phyloP scores from a whole-genome alignment of 371 early-diverging fungal species.

The Mucor plumbeus region DNA sequence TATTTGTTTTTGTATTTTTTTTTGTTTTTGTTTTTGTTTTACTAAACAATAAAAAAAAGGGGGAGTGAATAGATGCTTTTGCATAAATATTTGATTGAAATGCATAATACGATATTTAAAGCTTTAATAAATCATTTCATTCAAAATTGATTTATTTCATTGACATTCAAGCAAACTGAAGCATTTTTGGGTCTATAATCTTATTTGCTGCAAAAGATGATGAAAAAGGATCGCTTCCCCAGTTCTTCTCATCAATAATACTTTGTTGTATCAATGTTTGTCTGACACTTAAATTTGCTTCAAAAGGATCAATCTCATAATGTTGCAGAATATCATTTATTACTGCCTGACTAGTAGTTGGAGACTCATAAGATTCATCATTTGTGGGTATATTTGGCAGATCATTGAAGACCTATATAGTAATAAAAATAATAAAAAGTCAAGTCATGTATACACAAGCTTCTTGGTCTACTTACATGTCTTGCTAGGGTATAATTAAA shows the following conservation, averaged over 20 bases:
- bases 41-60: too few species aligned
- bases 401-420: slow-evolving; percentile 35
- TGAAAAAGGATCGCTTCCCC: slow-evolving; percentile 41
- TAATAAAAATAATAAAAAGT: background rate
- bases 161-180: background rate
- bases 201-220: background rate
- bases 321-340: slow-evolving; percentile 30
- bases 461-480: slow-evolving; percentile 29
- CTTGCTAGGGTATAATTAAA: slow-evolving; percentile 64
- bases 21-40: too few species aligned
- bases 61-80: too few species aligned
- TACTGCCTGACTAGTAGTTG: slow-evolving; percentile 9
- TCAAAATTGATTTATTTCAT: too few species aligned
- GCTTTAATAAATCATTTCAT: too few species aligned
- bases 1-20: too few species aligned
- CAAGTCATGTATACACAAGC: background rate
- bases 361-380: slow-evolving; percentile 20
- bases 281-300: slow-evolving; percentile 30
- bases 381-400: slow-evolving; percentile 44
- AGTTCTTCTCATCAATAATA: slow-evolving; percentile 14
- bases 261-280: slow-evolving; percentile 27
- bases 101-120: too few species aligned
- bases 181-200: background rate
- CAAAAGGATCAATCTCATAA: slow-evolving; percentile 48
- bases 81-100: too few species aligned